Evolutionary conservation across 495 filamentous ascomycete species (phyloP).

Genomic region (Lindgomyces ingoldianus): DNA sequence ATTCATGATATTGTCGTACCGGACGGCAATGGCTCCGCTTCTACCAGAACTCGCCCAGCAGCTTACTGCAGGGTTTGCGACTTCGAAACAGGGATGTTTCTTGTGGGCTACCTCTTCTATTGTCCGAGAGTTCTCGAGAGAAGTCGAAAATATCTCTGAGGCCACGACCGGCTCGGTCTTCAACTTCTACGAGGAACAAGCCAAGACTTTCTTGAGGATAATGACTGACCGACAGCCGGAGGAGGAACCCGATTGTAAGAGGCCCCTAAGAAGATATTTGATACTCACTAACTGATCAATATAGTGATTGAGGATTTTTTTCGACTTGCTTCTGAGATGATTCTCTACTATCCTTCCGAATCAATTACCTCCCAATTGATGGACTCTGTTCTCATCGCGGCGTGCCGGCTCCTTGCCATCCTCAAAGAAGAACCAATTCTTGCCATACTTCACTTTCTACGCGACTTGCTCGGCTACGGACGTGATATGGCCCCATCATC

Average conservation of each 20-base stretch:
- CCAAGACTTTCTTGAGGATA: constrained; percentile 79
- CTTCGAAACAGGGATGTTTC: constrained; percentile 91
- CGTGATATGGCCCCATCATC: constrained; percentile 74
- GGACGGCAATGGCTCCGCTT: constrained; percentile 82
- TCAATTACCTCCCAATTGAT: constrained; percentile 76
- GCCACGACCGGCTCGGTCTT: constrained; percentile 87
- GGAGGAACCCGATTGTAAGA: constrained; percentile 80
- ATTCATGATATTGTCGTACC: constrained; percentile 92
- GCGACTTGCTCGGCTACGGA: constrained; percentile 89
- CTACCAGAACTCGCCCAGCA: constrained; percentile 83
- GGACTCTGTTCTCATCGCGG: constrained; percentile 80
- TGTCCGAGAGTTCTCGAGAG: constrained; percentile 89
- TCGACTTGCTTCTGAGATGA: constrained; percentile 82
- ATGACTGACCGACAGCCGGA: constrained; percentile 83
- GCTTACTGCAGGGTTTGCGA: constrained; percentile 78
- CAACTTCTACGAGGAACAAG: constrained; percentile 91
- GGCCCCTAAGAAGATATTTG: background rate
- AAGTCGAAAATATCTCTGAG: constrained; percentile 77
- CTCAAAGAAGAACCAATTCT: constrained; percentile 89
- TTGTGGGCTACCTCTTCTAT: constrained; percentile 96
- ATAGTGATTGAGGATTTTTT: constrained; percentile 97
- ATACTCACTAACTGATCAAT: background rate
- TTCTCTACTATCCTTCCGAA: constrained; percentile 86
- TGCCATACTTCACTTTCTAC: constrained; percentile 88
- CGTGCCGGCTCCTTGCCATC: constrained; percentile 77